Evolutionary conservation across 306 rosid species (phyloP).

Genomic region (Nissolia schottii): DNA sequence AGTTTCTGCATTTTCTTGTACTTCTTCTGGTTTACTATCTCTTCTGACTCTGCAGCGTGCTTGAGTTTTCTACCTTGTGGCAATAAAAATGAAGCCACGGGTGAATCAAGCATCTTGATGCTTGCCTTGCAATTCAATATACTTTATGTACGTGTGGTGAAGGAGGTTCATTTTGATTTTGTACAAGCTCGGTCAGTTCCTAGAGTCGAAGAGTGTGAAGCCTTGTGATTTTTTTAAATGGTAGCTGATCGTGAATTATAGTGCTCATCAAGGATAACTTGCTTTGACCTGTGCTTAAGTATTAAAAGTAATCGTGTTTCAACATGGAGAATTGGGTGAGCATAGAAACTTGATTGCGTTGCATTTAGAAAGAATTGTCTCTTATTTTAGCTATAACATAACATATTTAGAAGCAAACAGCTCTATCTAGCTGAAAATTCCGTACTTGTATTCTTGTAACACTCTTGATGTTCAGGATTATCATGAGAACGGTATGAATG

Average conservation of each 20-base stretch:
- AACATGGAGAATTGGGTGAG: background rate
- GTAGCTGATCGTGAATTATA: background rate
- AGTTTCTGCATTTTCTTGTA: conserved; percentile 10
- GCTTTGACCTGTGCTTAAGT: background rate
- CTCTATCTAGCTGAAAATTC: background rate
- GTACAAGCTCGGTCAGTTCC: background rate
- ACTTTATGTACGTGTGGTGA: conserved; percentile 2
- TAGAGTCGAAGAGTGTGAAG: background rate
- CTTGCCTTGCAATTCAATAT: conserved; percentile 9
- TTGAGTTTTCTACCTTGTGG: conserved; percentile 8
- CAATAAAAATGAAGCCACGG: conserved; percentile 5
- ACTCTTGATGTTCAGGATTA: background rate
- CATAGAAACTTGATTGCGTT: background rate
- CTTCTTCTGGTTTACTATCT: conserved; percentile 10
- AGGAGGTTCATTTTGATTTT: background rate
- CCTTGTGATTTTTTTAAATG: background rate
- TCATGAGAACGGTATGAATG: background rate
- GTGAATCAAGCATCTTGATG: conserved; percentile 12
- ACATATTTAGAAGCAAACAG: background rate
- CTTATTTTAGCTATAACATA: background rate
- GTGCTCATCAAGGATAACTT: background rate
- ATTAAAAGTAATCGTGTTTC: background rate
- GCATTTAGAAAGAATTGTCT: background rate
- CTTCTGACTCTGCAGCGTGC: conserved; percentile 26
- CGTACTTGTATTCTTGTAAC: background rate